Percentiles rank a stretch among this genome's conserved stretches.
These are phyloP conservation scores for Ceratobasidium sp. DNA, from an alignment of 1,284 basidiomycete species.

Conservation along the genomic window DNA sequence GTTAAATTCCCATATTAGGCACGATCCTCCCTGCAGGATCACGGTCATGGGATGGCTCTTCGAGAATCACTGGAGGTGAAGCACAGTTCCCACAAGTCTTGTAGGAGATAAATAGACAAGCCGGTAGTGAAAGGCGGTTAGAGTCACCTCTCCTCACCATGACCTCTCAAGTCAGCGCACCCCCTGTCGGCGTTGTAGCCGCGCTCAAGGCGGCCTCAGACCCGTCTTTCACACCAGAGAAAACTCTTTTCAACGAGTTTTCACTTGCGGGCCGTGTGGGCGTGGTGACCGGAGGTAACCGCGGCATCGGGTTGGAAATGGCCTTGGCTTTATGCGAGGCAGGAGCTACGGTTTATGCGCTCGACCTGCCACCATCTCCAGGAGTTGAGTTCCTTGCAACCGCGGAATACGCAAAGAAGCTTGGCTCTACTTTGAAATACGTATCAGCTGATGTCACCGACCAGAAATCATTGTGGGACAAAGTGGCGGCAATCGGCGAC, in stretches of 20 bases:
- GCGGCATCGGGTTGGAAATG: conserved; percentile 83
- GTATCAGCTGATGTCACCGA: conserved; percentile 67
- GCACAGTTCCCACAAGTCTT: background rate
- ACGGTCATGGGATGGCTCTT: background rate
- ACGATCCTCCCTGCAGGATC: background rate
- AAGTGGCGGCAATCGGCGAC: conserved; percentile 65
- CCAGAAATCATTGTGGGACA: conserved; percentile 63
- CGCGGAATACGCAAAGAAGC: conserved; percentile 58
- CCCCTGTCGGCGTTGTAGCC: conserved; percentile 61
- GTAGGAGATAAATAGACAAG: background rate
- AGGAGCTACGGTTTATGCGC: conserved; percentile 77
- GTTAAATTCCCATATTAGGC: background rate
- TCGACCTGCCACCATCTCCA: conserved; percentile 71
- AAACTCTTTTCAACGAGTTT: conserved; percentile 74
- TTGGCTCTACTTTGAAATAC: conserved; percentile 64
- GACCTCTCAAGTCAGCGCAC: conserved; percentile 5
- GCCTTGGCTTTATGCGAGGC: conserved; percentile 76
- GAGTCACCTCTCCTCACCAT: conserved; percentile 5
- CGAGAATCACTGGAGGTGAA: background rate
- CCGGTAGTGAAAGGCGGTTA: background rate
- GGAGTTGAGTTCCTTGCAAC: conserved; percentile 70
- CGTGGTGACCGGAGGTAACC: conserved; percentile 77
- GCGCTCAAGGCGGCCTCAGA: conserved; percentile 58
- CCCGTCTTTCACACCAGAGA: conserved; percentile 50
- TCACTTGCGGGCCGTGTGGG: conserved; percentile 73